Evolutionary conservation across 2,329 filamentous ascomycete species (phyloP), one percentile per base, ranked within the genome.

Genomic region (Apiospora phragmitis): DNA sequence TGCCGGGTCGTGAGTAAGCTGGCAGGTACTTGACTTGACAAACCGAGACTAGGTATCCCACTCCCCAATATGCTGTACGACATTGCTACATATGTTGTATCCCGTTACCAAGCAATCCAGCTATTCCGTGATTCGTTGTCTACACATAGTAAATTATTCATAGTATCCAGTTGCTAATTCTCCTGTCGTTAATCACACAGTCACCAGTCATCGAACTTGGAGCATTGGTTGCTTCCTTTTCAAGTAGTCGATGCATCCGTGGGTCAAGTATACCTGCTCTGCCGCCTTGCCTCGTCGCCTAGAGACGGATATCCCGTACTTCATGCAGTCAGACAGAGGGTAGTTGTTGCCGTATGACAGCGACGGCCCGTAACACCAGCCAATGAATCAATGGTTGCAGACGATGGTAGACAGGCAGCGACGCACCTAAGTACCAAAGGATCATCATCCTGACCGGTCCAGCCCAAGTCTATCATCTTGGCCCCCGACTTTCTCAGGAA

Each of bases 281-380:
- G 6, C 24, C 11, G 47, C 47, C 47, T 51, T 16, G 24, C 24
- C 24, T 29, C 24, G n/a, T 26, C 47, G 47, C 47, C 29, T 51
- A 29, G 7, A 16, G 24, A 51, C 24, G 47, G 47, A 16, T 24
- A 51, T 4, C 4, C 47, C 14, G 24, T 21, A 4, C 26, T 29
- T 7, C 26, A 55, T 55, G 49, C 49, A 55, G 49, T 55, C 49
- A 59, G 51, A 59, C 49, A 59, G 51, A 59, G 51, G 51, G 51
- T 29, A 59, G 29, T 8, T 35, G 29, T 59, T 59, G 29, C 51
- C 29, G 12, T 32, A 18, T 55, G 26, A 55, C 26, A 14, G 47
- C 24, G 24, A 26, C n/a, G 47, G 47, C 5, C n/a, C 7, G 47
- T 51, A 26, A 16, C 14, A 51, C 47, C 24, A 51, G 24, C 47